Base-by-base conservation (phyloP, 139 green algal species). In the Dunaliella sp. region DNA sequence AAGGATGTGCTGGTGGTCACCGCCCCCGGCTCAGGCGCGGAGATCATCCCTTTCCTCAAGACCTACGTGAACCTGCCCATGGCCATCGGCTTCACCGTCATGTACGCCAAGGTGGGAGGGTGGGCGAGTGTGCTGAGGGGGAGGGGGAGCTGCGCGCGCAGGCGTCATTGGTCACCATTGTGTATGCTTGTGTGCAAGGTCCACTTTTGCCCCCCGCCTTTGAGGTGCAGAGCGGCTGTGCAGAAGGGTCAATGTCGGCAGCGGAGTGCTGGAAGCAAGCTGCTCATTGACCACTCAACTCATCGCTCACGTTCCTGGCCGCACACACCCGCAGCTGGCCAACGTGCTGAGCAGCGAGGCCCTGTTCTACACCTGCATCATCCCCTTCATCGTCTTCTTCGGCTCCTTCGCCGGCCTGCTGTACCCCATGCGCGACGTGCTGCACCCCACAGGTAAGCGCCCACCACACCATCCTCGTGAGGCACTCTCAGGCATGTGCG, bases 1-100 rank as follows among this genome's bases (percentile, higher is more conserved):
- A 99, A 98, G 96, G 96, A 99, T 89, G 97, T 99, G 90, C 92
- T 99, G 86, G 97, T 99, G 34, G 97, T 99, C 16, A 99, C 97
- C 37, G 97, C 97, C n/a, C 96, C 97, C 34, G 97, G 97, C 82
- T 97, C 93, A 34, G 96, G 96, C 38, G 97, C 97, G 1, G 97
- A 99, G 91, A 96, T 98, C 87, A 99, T 99, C 85, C 97, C 97
- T 37, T 99, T 99, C 91, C 90, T 99, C 73, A 99, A 99, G 93
- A 99, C 97, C 22, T 99, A 94, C 94, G 95, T 99, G 36, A 99
- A 98, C 91, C 88, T 98, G 88, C 96, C 96, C 79, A 96, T 97
- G 94, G 96, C 96, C 32, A 97, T 99, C 81, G 97, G 90, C 48
- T 99, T 99, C 95, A 98, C 96, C 38, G 84, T 98, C 0, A 36